Percentiles rank a stretch among this genome's conserved stretches.
These are phyloP conservation scores for Petunia hybrid DNA, from an alignment of 305 asterid genomes.

Conservation along the genomic window DNA sequence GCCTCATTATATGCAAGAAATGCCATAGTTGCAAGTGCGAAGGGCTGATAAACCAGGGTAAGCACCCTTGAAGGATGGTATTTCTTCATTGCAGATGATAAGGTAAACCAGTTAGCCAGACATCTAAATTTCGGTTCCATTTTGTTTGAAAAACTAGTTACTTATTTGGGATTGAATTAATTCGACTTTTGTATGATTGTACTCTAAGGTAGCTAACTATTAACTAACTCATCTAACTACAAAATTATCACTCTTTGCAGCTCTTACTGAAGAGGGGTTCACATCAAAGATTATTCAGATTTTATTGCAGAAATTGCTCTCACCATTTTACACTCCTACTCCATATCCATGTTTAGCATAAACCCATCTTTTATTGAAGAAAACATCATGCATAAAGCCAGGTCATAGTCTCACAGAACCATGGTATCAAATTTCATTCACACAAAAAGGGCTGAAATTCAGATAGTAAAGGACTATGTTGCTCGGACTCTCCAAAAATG, in stretches of 20 bases:
- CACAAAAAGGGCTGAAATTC: not conserved
- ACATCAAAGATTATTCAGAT: not conserved
- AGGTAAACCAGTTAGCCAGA: not conserved
- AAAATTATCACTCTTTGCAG: not conserved
- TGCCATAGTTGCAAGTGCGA: constrained; percentile 48
- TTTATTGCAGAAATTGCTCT: not conserved
- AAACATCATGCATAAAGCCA: not conserved
- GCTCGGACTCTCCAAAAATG: no score
- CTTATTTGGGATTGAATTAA: not conserved
- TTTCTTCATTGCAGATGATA: constrained; percentile 29
- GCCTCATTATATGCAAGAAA: constrained; percentile 47
- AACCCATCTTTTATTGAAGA: not conserved
- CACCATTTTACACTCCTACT: not conserved
- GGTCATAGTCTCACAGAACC: not conserved
- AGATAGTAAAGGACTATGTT: no score
- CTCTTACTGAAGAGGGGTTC: not conserved
- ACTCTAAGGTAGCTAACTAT: not conserved
- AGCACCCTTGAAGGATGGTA: constrained; percentile 61
- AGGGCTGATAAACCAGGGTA: constrained; percentile 54
- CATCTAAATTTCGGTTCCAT: not conserved
- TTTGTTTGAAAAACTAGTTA: not conserved
- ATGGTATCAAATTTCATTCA: not conserved
- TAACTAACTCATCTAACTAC: not conserved
- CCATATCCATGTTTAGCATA: not conserved
- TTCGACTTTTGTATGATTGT: not conserved